Conservation (phyloP, 805 yeast species). For the Isabelozyma pseudorhagii region DNA sequence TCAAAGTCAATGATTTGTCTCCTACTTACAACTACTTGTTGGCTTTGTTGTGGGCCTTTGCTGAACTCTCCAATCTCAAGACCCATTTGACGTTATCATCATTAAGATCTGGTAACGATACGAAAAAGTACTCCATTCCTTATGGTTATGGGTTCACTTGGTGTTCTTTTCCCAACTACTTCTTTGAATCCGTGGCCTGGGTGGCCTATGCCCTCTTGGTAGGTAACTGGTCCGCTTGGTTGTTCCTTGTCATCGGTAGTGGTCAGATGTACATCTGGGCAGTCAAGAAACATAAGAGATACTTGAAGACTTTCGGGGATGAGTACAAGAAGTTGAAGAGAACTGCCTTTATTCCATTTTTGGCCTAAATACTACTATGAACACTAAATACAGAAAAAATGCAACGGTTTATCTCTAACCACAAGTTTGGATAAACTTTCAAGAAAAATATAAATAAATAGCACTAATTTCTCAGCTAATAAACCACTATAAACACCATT, state of each 20-base stretch:
- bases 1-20: slow-evolving; percentile 45
- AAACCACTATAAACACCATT: too few relatives aligned
- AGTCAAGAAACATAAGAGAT: slow-evolving; percentile 71
- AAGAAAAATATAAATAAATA: too few relatives aligned
- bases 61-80: slow-evolving; percentile 69
- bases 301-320: slow-evolving; percentile 66
- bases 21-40: slow-evolving; percentile 24
- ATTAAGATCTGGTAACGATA: slow-evolving; percentile 51
- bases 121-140: slow-evolving; percentile 63
- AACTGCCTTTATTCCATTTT: slow-evolving; percentile 68
- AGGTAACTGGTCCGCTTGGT: slow-evolving; percentile 72
- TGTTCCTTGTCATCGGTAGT: slow-evolving; percentile 69
- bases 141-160: slow-evolving; percentile 77
- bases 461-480: too few relatives aligned
- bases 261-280: slow-evolving; percentile 94
- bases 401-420: not conserved
- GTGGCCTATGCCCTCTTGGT: slow-evolving; percentile 62
- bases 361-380: slow-evolving; percentile 37
- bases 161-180: slow-evolving; percentile 92
- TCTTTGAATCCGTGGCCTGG: slow-evolving; percentile 84
- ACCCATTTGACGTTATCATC: slow-evolving; percentile 66
- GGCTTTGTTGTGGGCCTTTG: slow-evolving; percentile 48
- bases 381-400: not conserved
- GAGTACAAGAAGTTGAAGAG: slow-evolving; percentile 78
- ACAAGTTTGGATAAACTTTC: not conserved